Base-by-base conservation (phyloP, 805 yeast species). In the Hagleromyces aurorensis region DNA sequence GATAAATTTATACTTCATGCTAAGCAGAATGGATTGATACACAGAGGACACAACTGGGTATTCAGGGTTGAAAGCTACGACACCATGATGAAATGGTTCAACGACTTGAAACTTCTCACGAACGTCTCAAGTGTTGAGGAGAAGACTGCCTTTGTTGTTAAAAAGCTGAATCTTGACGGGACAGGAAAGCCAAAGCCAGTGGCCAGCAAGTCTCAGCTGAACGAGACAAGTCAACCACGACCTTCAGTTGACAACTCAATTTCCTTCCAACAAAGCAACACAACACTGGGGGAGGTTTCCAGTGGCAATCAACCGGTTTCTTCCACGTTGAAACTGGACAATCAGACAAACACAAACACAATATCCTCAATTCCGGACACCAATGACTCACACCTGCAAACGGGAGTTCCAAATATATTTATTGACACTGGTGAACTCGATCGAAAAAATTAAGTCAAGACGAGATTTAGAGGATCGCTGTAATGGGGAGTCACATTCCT, bases 41-140 rank as follows among this genome's bases (percentile, higher is more conserved):
- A 76, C 38, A 69, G 84, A 48, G 83, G 85, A 23, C 96, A 87
- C 59, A 86, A 85, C 47, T 85, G 91, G 84, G 91, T 87, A n/a
- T 87, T 89, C 63, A 70, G 94, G 41, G 78, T 93, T n/a, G 91
- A 82, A 48, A 71, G 80, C 27, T 81, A 80, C 46, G 80, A 77
- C 23, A 57, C 69, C 18, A 83, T 86, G 89, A 73, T 78, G 53
- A 69, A 65, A 21, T 89, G 98, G 98, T 83, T 72, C 56, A 72
- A 72, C 41, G 94, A 82, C 49, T 65, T 89, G 42, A 75, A 77
- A 51, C 65, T 64, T 26, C 64, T 86, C 43, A 79, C 91, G 2
- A 57, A 67, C 10, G 63, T 80, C 35, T 63, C 77, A 13, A 70
- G 70, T n/a, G 75, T 84, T 2, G 59, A 67, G 16, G 67, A 78